Evolutionary conservation across 1,284 basidiomycete genomes (phyloP).

Genomic region (Agaricales sp.): DNA sequence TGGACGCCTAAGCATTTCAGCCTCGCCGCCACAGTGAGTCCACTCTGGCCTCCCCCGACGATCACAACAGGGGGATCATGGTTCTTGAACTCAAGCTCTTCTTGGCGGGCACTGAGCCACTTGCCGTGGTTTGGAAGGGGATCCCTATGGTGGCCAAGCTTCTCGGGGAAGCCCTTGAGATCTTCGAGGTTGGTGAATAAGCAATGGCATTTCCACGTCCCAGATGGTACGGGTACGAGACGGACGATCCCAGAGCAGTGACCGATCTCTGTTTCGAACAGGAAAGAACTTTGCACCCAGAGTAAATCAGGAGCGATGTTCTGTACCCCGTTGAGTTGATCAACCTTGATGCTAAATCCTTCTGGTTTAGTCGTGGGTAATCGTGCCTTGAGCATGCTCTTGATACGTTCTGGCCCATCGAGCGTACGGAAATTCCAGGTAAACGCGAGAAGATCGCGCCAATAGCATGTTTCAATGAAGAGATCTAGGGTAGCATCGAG

Average conservation of each 20-base stretch:
- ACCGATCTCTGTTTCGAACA: slow-evolving; percentile 40
- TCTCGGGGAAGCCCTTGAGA: slow-evolving; percentile 30
- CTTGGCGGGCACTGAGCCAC: slow-evolving; percentile 7
- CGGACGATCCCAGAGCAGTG: slow-evolving; percentile 35
- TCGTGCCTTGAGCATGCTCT: slow-evolving; percentile 31
- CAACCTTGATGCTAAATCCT: slow-evolving; percentile 19
- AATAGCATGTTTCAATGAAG: slow-evolving; percentile 36
- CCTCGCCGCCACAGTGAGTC: slow-evolving; percentile 27
- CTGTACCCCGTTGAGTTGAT: slow-evolving; percentile 17
- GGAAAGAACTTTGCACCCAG: slow-evolving; percentile 42
- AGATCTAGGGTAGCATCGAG: slow-evolving; percentile 16
- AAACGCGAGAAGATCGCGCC: slow-evolving; percentile 50
- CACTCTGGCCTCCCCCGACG: slow-evolving; percentile 30
- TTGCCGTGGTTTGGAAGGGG: slow-evolving; percentile 8
- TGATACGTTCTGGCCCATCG: slow-evolving; percentile 28
- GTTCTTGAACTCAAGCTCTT: slow-evolving; percentile 17
- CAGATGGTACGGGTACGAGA: slow-evolving; percentile 34
- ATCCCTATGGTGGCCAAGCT: slow-evolving; percentile 20
- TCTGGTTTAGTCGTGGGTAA: slow-evolving; percentile 21
- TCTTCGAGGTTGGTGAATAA: slow-evolving; percentile 34
- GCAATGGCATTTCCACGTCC: slow-evolving; percentile 37
- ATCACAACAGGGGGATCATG: slow-evolving; percentile 21
- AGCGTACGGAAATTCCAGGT: slow-evolving; percentile 60
- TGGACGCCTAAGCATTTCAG: slow-evolving; percentile 21
- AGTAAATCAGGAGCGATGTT: slow-evolving; percentile 38